Evolutionary conservation across 306 rosid genomes (phyloP), one percentile per base, ranked within the genome.

Genomic region (Vachellia pachyceras): DNA sequence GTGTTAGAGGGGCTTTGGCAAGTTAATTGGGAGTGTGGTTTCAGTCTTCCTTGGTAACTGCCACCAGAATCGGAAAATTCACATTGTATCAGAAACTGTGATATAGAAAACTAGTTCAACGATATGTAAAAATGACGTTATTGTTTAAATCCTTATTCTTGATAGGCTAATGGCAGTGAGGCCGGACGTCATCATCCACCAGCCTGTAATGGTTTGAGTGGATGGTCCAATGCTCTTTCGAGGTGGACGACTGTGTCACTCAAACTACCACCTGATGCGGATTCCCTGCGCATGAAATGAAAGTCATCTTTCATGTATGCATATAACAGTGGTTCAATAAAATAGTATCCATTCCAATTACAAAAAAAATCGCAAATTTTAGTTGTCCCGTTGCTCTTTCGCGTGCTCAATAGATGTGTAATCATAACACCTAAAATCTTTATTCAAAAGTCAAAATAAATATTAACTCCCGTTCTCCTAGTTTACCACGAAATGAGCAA

Each of bases 21-120:
- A 78, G 75, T 85, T 77, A 87, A 82, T 57, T 86, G 36, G 69
- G 83, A 83, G 69, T 85, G 39, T 52, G 73, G 72, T 77, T 81
- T 80, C 83, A 75, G 84, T 85, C 83, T 84, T 70, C 55, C 69
- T 75, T 72, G 45, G 73, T 87, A 86, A 84, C 90, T 83, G 92
- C 88, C 87, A 85, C 65, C 72, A 25, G 85, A 82, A 83, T 84
- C 68, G 79, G 72, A 47, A 80, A 79, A 23, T 83, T 82, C 80
- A 68, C 80, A 20, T 35, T n/a, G 55, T 69, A 10, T 42, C 74
- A 42, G 10, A 40, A 22, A 5, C 54, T 20, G 18, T 17, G 25
- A 3, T 9, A 20, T 39, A 29, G 46, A 72, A 81, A 67, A 40
- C 13, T 20, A 3, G 44, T 17, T 41, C 22, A 35, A 55, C 15